Percentiles rank a stretch among this genome's conserved stretches.
Evolutionary conservation across 352 stramenopile species (phyloP).

Genomic region (Blastocystis hominis): DNA sequence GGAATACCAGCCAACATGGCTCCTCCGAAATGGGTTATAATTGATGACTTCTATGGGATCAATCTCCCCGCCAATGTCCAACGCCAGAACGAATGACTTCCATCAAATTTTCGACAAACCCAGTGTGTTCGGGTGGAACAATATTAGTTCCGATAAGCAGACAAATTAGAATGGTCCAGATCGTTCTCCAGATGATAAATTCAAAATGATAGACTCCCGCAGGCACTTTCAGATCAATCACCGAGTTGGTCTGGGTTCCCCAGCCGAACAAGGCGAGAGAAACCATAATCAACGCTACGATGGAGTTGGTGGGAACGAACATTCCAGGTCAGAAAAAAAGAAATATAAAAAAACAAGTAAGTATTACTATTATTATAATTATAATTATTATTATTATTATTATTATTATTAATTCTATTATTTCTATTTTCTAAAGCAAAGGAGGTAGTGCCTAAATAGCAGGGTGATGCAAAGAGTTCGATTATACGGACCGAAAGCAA

Average conservation of each 20-base stretch:
- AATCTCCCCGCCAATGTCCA: background rate
- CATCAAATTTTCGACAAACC: background rate
- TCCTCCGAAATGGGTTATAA: background rate
- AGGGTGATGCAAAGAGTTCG: too few relatives aligned
- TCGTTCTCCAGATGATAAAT: constrained; percentile 20
- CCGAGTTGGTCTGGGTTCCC: background rate
- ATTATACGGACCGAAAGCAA: background rate
- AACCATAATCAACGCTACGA: background rate
- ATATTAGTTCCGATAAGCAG: background rate
- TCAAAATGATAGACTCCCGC: constrained; percentile 26
- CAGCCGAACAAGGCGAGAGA: background rate
- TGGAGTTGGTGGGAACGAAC: background rate
- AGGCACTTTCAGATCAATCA: background rate
- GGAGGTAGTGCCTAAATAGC: too few relatives aligned
- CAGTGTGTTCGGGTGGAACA: background rate
- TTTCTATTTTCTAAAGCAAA: too few relatives aligned
- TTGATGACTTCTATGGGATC: background rate
- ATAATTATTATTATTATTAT: too few relatives aligned
- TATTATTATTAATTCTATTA: too few relatives aligned
- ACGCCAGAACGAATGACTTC: background rate
- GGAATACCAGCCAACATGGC: background rate
- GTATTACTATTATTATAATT: background rate
- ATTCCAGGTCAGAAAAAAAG: background rate
- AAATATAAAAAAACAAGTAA: background rate
- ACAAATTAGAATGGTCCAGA: background rate